Percentiles rank a stretch among this genome's conserved stretches.
Conservation (phyloP, 148 eudicot species). For the Arctostaphylos glauca region DNA sequence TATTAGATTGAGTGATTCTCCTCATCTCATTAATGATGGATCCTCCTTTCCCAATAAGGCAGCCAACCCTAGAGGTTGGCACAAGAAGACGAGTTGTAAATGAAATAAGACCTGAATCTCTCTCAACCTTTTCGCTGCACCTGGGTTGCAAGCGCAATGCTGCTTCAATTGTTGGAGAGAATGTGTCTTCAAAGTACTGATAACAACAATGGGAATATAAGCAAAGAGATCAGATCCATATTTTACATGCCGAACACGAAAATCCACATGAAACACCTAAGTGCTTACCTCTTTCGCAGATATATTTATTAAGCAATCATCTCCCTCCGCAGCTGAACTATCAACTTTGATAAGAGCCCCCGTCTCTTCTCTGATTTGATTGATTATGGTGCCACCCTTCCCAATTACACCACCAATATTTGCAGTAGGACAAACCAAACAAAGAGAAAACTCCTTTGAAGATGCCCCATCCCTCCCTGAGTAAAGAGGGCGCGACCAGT, state of each 20-base stretch:
- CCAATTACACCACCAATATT: constrained; percentile 97
- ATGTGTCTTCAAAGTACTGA: constrained; percentile 82
- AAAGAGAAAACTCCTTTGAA: constrained; percentile 74
- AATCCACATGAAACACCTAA: neutral
- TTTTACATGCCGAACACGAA: neutral
- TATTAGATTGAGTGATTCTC: constrained; percentile 80
- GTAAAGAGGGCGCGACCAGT: constrained; percentile 67
- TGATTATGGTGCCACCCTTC: constrained; percentile 86
- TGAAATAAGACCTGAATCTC: constrained; percentile 90
- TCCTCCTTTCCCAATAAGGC: constrained; percentile 97
- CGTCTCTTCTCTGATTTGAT: constrained; percentile 93
- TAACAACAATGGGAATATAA: neutral
- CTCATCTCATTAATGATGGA: constrained; percentile 89
- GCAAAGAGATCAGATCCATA: neutral
- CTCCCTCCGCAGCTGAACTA: constrained; percentile 82
- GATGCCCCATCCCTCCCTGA: constrained; percentile 64
- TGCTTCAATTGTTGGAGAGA: constrained; percentile 91
- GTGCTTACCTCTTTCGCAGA: constrained; percentile 79
- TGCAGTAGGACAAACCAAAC: constrained; percentile 79
- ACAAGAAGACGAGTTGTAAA: constrained; percentile 83
- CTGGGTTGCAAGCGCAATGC: constrained; percentile 91
- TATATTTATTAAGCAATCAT: constrained; percentile 74
- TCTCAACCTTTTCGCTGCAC: constrained; percentile 96
- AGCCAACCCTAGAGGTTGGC: constrained; percentile 78
- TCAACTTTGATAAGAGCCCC: constrained; percentile 89